Evolutionary conservation across 306 rosid species (phyloP), one percentile per base, ranked within the genome.

Genomic region (Echinosophora koreensis): DNA sequence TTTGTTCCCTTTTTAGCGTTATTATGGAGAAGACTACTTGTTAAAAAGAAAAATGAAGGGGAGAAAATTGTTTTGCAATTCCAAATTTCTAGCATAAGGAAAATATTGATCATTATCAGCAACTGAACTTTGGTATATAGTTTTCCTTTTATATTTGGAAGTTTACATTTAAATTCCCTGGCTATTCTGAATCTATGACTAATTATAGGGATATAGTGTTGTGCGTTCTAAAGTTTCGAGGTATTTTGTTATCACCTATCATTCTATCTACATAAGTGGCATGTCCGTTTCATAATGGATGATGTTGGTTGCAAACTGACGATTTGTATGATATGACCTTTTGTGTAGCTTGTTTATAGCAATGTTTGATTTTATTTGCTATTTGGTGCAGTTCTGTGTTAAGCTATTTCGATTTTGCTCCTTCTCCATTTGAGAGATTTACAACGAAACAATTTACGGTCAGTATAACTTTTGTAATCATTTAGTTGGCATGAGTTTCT

Each of bases 371-470:
- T 66, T 5, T 66, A 8, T 74, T 79, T 47, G 52, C 71, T 62
- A 28, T 35, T 71, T 77, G 66, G 22, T 69, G 85, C 93, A 94
- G 98, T 84, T 82, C 90, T 68, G 77, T 94, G 4, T 77, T 89
- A 80, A 79, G 67, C 74, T 93, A 93, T 82, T 93, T 93, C 74
- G 62, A 86, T 46, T 89, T 85, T 73, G 92, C 97, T 79, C 97
- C 95, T 27, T 78, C 97, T 76, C 97, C 98, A 11, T 94, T 92
- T 84, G 85, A 84, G 78, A 91, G 97, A 46, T 52, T 90, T 85
- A 58, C 77, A 68, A 52, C n/a, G 50, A 73, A 83, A 51, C 78
- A 77, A 54, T 58, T 37, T 64, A 79, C 44, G 97, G 94, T 94
- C 63, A 49, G 89, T 83, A 6, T n/a, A 47, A 2, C 8, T 16